These are phyloP conservation scores for Clarireedia paspali DNA, from an alignment of 2,329 filamentous ascomycete species.

Conservation along the genomic window DNA sequence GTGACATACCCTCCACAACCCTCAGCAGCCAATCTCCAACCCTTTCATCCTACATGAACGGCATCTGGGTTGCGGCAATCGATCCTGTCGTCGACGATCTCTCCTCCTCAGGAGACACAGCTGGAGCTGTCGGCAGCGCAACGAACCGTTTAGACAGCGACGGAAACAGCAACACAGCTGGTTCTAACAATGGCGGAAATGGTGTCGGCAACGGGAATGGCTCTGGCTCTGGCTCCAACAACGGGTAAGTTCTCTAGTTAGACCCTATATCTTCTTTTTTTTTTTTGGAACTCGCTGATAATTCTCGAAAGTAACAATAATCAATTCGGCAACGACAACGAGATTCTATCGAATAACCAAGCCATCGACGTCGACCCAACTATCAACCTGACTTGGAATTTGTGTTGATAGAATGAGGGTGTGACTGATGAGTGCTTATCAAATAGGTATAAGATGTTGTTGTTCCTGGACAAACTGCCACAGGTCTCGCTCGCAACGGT, in stretches of 20 bases:
- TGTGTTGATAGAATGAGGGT: not conserved
- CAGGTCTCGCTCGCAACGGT: too few species aligned
- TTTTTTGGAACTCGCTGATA: not conserved
- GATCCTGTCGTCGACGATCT: not conserved
- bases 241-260: not conserved
- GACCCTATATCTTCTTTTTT: not conserved
- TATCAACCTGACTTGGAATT: not conserved
- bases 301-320: not conserved
- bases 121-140: not conserved
- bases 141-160: not conserved
- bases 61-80: not conserved
- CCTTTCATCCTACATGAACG: not conserved
- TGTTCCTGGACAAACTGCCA: not conserved
- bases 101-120: not conserved
- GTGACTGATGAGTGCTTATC: too few species aligned
- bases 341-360: not conserved
- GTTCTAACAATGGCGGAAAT: not conserved
- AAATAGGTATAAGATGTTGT: not conserved
- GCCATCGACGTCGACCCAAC: not conserved
- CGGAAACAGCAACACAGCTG: not conserved
- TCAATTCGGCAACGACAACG: not conserved
- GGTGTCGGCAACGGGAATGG: not conserved
- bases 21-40: not conserved
- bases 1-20: not conserved
- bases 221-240: not conserved